Evolutionary conservation across 1,284 basidiomycete species (phyloP), one percentile per base, ranked within the genome.

Genomic region (Chondrostereum purpureum): DNA sequence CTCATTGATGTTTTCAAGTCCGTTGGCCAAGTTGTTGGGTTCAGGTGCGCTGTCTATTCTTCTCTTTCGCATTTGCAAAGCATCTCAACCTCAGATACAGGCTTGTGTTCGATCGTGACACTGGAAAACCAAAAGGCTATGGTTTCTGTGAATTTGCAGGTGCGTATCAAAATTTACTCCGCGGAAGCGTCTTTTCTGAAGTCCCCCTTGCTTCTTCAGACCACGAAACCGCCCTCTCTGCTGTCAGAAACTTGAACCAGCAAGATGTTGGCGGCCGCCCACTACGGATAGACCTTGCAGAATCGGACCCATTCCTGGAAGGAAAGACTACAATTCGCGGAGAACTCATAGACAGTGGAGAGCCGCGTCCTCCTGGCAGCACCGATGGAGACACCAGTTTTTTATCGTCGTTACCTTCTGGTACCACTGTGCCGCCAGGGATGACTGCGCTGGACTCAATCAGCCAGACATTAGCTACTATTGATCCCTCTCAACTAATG

Each of bases 61-160:
- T 31, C 37, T 31, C 40, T n/a, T 36, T 44, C 18, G 13, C 13
- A 33, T 17, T 43, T 16, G 10, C 16, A 33, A 16, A 16, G 19
- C 5, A 17, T 23, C 22, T 33, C 14, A 14, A 33, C 8, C 38
- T 40, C 23, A 23, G 19, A 37, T 45, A 13, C 12, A 94, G 93
- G 60, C 80, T 96, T 52, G 94, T 98, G 43, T 97, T 93, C 66
- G 95, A 99, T 70, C 76, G 91, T 55, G 89, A 92, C 48, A 96
- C 93, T 14, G 93, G 94, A 46, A 92, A 95, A 64, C 90, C 93
- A 41, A 92, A 91, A 67, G 95, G 96, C 12, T 99, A 96, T 62
- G 95, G 94, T 11, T 97, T 97, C 62, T 94, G 93, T 70, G 92
- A 96, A 76, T 97, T 92, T 63, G 84, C 88, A 57, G 92, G 92